Evolutionary conservation across 2,329 filamentous ascomycete genomes (phyloP), one percentile per base, ranked within the genome.

Genomic region (Neospermospora avenae): DNA sequence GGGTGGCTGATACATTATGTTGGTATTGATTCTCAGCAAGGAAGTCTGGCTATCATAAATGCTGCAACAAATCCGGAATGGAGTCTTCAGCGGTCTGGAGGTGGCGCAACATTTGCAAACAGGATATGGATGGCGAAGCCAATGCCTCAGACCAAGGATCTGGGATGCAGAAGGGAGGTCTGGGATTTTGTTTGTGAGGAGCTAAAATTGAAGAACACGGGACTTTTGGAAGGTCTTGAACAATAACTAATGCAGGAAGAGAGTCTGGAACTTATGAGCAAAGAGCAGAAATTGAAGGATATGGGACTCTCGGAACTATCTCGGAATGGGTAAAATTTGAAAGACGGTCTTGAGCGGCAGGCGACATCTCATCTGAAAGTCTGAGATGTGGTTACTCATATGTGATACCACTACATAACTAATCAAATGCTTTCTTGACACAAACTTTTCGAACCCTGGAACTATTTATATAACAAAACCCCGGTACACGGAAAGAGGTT

Each of bases 91-190:
- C 48, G 35, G 4, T 49, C 42, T 14, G 48, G 56, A 48, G 66
- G 63, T 35, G 68, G 70, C 2, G 69, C 64, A 1, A 63, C 64
- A 37, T 71, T 68, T 51, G 65, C 65, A 28, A 70, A 69, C 53
- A 55, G 70, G 24, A 67, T 70, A 2, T 70, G 63, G 67, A 64
- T 68, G 24, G 59, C 58, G 41, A 59, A 62, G 54, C 58, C 65
- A 3, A 71, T 69, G 68, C 69, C 69, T n/a, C 65, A 70, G 49
- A 59, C 57, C n/a, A 59, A 42, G 25, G 63, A 71, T 63, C 34
- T 45, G 11, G 68, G 63, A 61, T 64, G 61, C 39, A 46, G 69
- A 35, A 41, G 54, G 20, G 44, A 58, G n/a, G 62, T 72, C 10
- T 71, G 68, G 70, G 53, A 60, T 8, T 59, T 58, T 41, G 60